These are phyloP conservation scores for Euryodendron excelsum DNA, from an alignment of 148 eudicot species.

Conservation along the genomic window DNA sequence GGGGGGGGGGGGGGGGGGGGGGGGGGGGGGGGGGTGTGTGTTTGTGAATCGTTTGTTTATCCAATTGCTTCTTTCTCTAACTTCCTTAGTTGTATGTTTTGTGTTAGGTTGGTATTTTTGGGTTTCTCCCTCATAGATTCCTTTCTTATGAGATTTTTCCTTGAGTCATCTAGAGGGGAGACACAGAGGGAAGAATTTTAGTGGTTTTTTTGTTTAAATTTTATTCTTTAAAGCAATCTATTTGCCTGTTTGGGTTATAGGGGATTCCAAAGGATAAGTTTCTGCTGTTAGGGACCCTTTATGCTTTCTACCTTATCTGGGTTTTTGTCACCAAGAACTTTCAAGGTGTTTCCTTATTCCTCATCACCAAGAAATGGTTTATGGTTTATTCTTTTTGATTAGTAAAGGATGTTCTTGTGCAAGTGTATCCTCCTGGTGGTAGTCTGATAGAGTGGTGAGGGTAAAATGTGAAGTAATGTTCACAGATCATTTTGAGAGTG, in stretches of 20 bases:
- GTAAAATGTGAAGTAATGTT: not conserved
- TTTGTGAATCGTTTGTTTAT: not conserved
- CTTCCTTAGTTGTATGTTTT: not conserved
- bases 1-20: too few relatives aligned
- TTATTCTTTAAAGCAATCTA: not conserved
- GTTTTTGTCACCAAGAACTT: not conserved
- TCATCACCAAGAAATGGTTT: not conserved
- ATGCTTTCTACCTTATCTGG: not conserved
- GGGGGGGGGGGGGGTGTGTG: too few relatives aligned
- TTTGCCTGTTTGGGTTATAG: not conserved
- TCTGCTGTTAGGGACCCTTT: not conserved
- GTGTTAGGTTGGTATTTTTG: not conserved
- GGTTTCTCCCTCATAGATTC: not conserved
- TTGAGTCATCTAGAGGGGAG: too few relatives aligned
- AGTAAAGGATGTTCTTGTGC: slow-evolving; percentile 1
- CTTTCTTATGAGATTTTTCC: not conserved
- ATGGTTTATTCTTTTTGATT: not conserved
- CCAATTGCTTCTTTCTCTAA: not conserved
- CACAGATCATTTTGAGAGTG: not conserved
- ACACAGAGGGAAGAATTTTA: not conserved
- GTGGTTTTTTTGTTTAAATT: not conserved
- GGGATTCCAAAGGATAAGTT: not conserved
- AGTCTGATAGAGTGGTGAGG: not conserved
- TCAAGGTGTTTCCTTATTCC: not conserved
- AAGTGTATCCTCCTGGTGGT: not conserved